Percentiles rank a stretch among this genome's conserved stretches.
Evolutionary conservation across 495 filamentous ascomycete genomes (phyloP).

Genomic region (Penicillium diatomitis): DNA sequence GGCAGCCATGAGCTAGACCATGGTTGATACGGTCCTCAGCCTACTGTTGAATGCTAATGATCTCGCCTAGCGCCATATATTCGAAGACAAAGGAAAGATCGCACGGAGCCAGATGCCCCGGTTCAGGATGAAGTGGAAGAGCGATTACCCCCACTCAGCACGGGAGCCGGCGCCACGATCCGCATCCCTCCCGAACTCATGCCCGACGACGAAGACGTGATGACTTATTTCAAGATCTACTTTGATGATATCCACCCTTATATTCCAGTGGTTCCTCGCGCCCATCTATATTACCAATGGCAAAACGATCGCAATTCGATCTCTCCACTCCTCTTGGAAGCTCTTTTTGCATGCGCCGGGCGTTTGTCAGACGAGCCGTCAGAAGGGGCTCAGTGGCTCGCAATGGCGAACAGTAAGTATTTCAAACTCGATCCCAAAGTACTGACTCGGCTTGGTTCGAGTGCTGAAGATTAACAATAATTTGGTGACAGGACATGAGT

Average conservation of each 20-base stretch:
- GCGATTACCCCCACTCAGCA: conserved; percentile 55
- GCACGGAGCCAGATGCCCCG: conserved; percentile 59
- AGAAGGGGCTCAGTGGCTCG: conserved; percentile 89
- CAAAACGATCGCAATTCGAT: conserved; percentile 74
- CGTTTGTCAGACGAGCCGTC: conserved; percentile 72
- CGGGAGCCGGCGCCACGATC: conserved; percentile 62
- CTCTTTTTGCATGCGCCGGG: conserved; percentile 89
- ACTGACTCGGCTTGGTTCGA: neutral
- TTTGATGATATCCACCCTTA: conserved; percentile 93
- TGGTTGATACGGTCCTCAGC: too few relatives aligned
- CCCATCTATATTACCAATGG: conserved; percentile 88
- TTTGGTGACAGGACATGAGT: conserved; percentile 63
- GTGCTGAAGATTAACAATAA: conserved; percentile 9
- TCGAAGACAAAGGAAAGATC: conserved; percentile 59
- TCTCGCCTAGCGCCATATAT: conserved; percentile 67
- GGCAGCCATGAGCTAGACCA: too few relatives aligned
- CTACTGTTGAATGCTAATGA: conserved; percentile 4
- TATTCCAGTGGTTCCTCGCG: conserved; percentile 83
- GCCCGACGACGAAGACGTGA: conserved; percentile 75
- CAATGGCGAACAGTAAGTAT: conserved; percentile 75
- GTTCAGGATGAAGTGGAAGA: conserved; percentile 70
- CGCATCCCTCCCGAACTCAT: conserved; percentile 91
- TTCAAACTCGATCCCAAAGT: neutral
- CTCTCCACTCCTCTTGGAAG: conserved; percentile 85
- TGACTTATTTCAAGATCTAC: conserved; percentile 86